Evolutionary conservation across 2,329 filamentous ascomycete genomes (phyloP).

Genomic region (Arthrobotrys musiformis): DNA sequence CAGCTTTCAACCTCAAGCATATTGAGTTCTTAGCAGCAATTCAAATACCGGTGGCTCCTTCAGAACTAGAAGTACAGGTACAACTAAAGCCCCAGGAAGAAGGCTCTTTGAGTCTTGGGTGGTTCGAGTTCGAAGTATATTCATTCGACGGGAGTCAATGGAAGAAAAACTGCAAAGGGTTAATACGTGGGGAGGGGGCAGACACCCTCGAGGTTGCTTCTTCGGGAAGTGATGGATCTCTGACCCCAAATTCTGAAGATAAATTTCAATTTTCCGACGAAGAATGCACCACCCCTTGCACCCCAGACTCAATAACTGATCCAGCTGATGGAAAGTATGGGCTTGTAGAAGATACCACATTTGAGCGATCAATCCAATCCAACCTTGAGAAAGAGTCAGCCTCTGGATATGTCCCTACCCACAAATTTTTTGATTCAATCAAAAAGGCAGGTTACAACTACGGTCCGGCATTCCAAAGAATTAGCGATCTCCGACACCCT

Average conservation of each 20-base stretch:
- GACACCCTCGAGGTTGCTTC: not conserved
- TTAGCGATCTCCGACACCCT: conserved; percentile 55
- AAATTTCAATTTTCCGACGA: too few relatives aligned
- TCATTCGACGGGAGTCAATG: conserved; percentile 2
- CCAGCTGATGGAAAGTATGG: too few relatives aligned
- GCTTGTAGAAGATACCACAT: too few relatives aligned
- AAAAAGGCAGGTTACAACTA: conserved; percentile 63
- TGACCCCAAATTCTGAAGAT: too few relatives aligned
- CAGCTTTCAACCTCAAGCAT: conserved; percentile 12
- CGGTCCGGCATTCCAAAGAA: conserved; percentile 63
- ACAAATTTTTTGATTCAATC: conserved; percentile 60
- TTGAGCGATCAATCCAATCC: too few relatives aligned
- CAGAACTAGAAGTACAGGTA: conserved; percentile 12
- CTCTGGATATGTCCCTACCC: too few relatives aligned
- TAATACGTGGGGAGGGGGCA: not conserved
- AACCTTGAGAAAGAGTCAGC: too few relatives aligned
- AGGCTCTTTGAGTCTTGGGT: not conserved
- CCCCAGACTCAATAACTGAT: not conserved
- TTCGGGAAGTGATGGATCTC: too few relatives aligned
- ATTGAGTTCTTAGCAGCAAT: conserved; percentile 41
- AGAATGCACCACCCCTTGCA: too few relatives aligned
- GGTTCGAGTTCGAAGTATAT: conserved; percentile 39
- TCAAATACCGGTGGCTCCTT: conserved; percentile 6
- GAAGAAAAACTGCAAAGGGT: conserved; percentile 35
- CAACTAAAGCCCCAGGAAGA: too few relatives aligned